These are phyloP conservation scores for Albatrellus ellisii DNA, from an alignment of 768 basidiomycete species.

Conservation along the genomic window DNA sequence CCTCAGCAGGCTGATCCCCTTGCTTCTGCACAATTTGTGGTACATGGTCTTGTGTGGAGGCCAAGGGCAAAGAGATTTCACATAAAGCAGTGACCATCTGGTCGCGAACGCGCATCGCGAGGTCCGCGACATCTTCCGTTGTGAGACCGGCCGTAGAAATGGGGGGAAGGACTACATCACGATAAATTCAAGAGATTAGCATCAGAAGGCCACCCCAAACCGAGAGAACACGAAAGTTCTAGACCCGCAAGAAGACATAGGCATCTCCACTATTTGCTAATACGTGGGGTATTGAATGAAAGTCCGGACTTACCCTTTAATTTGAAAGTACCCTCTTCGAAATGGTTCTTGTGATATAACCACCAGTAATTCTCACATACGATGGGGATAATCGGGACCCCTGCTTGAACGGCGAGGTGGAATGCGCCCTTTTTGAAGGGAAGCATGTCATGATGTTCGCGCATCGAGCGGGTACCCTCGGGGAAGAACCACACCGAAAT, in stretches of 20 bases:
- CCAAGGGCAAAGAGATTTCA: constrained; percentile 56
- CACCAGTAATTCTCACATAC: constrained; percentile 91
- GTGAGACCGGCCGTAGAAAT: constrained; percentile 65
- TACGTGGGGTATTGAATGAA: too few species aligned
- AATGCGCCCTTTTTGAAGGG: constrained; percentile 98
- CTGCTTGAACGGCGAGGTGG: constrained; percentile 85
- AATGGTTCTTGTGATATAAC: constrained; percentile 66
- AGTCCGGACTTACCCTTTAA: constrained; percentile 60
- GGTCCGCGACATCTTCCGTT: constrained; percentile 50
- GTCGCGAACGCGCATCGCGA: constrained; percentile 55
- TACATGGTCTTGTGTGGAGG: constrained; percentile 18
- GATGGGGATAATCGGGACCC: constrained; percentile 84
- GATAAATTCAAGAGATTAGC: constrained; percentile 5
- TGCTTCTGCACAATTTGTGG: neutral
- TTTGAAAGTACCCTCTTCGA: constrained; percentile 64
- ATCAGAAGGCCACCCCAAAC: neutral
- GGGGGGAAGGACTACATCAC: constrained; percentile 71
- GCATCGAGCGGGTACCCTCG: constrained; percentile 82
- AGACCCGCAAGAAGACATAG: too few species aligned
- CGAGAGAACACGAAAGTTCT: neutral
- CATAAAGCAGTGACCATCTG: constrained; percentile 69
- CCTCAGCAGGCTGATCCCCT: too few species aligned
- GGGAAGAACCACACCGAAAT: constrained; percentile 92
- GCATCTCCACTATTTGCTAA: too few species aligned
- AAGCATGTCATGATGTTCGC: constrained; percentile 50